Conservation (phyloP, 257 asterid species). For the Plantago ovata region DNA sequence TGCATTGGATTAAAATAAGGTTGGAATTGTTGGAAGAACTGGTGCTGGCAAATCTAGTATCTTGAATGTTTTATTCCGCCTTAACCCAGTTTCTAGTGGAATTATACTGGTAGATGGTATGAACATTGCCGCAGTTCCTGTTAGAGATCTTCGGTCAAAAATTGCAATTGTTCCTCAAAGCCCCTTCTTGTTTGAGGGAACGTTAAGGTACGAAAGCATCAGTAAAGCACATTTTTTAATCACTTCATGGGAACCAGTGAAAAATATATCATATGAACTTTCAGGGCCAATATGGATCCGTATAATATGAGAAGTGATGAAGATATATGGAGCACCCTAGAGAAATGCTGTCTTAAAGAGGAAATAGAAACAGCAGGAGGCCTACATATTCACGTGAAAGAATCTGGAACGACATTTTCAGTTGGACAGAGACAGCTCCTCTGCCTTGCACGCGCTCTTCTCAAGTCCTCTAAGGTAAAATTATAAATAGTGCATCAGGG, state of each 20-base stretch:
- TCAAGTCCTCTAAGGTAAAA: conserved; percentile 73
- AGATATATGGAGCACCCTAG: conserved; percentile 63
- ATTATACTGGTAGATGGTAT: conserved; percentile 55
- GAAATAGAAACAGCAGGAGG: conserved; percentile 87
- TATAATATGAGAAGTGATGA: conserved; percentile 41
- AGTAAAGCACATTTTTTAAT: background rate
- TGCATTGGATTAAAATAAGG: conserved; percentile 37
- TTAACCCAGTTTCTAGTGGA: conserved; percentile 66
- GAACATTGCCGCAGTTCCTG: conserved; percentile 47
- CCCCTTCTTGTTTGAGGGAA: conserved; percentile 91
- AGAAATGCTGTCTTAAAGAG: conserved; percentile 77
- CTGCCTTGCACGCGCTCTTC: conserved; percentile 90
- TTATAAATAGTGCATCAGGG: background rate
- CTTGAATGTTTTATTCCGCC: conserved; percentile 76
- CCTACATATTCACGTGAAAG: conserved; percentile 63
- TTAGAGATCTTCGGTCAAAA: conserved; percentile 71
- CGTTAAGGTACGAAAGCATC: conserved; percentile 53
- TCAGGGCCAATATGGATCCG: conserved; percentile 85
- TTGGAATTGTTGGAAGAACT: conserved; percentile 91
- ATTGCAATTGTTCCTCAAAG: conserved; percentile 86
- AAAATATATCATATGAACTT: conserved; percentile 15
- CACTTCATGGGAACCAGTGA: background rate
- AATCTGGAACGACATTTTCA: conserved; percentile 75
- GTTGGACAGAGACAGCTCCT: conserved; percentile 98
- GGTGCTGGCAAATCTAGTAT: conserved; percentile 98